phyloP scores from a whole-genome alignment of 2,329 filamentous ascomycete genomes.

The Emergomyces africanus region DNA sequence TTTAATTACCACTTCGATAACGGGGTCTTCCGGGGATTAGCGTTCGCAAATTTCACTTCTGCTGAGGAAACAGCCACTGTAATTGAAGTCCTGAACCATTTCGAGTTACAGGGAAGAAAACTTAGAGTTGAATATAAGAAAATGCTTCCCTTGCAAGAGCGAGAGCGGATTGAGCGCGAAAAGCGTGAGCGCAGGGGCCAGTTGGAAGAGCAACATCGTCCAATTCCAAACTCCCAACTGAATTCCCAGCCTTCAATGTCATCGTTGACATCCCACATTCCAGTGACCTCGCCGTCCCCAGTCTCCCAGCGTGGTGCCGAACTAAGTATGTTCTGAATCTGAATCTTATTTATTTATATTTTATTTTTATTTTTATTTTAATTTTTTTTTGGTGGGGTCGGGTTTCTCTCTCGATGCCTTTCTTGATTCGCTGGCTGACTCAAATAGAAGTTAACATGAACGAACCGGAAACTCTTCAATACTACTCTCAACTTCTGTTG shows the following conservation, averaged over 20 bases:
- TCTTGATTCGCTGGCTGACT: constrained; percentile 5
- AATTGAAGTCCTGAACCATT: constrained; percentile 88
- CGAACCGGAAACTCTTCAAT: constrained; percentile 72
- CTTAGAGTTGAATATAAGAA: constrained; percentile 98
- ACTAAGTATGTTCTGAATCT: constrained; percentile 20
- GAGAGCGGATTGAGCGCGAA: constrained; percentile 91
- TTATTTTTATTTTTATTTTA: too few species aligned
- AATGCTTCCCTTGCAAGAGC: constrained; percentile 89
- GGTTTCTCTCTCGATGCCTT: neutral
- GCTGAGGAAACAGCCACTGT: constrained; percentile 86
- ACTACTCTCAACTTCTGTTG: constrained; percentile 78
- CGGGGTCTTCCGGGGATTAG: constrained; percentile 87
- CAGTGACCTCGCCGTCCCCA: constrained; percentile 53
- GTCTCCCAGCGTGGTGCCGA: constrained; percentile 43
- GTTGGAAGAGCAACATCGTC: constrained; percentile 91
- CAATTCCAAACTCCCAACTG: constrained; percentile 48
- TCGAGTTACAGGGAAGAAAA: constrained; percentile 90
- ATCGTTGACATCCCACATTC: constrained; percentile 54
- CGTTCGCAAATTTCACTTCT: constrained; percentile 97
- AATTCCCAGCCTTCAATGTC: constrained; percentile 81
- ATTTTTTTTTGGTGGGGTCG: too few species aligned
- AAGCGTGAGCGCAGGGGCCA: constrained; percentile 94
- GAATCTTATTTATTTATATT: constrained; percentile 5
- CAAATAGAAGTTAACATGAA: constrained; percentile 71
- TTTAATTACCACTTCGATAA: constrained; percentile 99